These are phyloP conservation scores for Solanum appendiculatum DNA, from an alignment of 257 asterid genomes.

Conservation along the genomic window DNA sequence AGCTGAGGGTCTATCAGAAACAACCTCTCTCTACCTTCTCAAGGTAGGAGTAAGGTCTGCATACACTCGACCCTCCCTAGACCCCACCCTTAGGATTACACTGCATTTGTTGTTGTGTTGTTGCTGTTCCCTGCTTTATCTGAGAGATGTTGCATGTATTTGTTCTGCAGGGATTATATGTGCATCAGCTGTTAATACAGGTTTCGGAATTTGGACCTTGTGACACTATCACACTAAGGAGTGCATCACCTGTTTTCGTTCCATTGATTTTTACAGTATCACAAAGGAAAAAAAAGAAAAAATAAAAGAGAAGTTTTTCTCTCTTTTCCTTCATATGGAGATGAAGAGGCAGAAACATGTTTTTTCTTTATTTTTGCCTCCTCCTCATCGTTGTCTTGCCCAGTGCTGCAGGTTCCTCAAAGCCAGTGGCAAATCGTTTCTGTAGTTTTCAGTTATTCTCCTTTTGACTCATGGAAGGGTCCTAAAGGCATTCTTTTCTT, in stretches of 20 bases:
- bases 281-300: background rate
- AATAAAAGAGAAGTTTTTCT: background rate
- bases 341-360: conserved; percentile 25
- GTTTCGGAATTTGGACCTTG: background rate
- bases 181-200: conserved; percentile 1
- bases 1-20: background rate
- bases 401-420: background rate
- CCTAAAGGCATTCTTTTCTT: background rate
- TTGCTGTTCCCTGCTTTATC: background rate
- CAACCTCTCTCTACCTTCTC: background rate
- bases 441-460: background rate
- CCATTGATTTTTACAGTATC: background rate
- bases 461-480: background rate
- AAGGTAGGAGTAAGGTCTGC: background rate
- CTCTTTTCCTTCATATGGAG: background rate
- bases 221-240: background rate
- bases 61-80: background rate
- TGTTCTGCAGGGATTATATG: conserved; percentile 6
- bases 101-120: background rate
- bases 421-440: background rate
- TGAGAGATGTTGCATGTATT: conserved; percentile 14
- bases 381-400: conserved; percentile 6
- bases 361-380: conserved; percentile 38
- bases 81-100: background rate
- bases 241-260: background rate